Evolutionary conservation across 148 eudicot genomes (phyloP).

Genomic region (Amaranthus hypochondriacus): DNA sequence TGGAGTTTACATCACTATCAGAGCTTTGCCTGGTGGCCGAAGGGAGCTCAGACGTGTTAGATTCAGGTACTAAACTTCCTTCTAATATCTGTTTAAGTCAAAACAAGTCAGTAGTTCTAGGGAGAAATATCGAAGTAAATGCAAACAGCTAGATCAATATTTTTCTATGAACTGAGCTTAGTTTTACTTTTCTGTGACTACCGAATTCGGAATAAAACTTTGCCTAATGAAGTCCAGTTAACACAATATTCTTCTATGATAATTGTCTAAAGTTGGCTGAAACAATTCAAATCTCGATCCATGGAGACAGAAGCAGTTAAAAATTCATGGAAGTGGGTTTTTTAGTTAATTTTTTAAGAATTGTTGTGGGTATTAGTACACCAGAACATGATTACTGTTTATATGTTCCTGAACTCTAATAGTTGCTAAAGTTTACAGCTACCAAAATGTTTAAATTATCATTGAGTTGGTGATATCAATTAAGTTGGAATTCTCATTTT

Average conservation of each 20-base stretch:
- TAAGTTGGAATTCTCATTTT: slow-evolving; percentile 5
- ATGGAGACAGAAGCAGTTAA: too few species aligned
- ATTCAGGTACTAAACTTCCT: slow-evolving; percentile 59
- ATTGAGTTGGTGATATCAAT: not conserved
- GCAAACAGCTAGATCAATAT: not conserved
- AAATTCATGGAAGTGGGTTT: too few species aligned
- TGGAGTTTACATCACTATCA: slow-evolving; percentile 90
- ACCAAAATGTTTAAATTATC: not conserved
- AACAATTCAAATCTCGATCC: not conserved
- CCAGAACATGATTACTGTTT: not conserved
- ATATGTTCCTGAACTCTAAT: not conserved
- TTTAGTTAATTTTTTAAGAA: not conserved
- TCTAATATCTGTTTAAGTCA: not conserved
- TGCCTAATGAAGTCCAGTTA: not conserved
- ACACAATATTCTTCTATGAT: not conserved
- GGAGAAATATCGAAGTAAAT: not conserved
- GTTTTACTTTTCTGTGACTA: not conserved
- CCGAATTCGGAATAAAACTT: too few species aligned
- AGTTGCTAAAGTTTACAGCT: not conserved
- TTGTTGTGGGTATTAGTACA: not conserved
- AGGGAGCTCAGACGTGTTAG: slow-evolving; percentile 95
- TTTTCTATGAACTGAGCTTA: not conserved
- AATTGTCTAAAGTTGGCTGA: not conserved
- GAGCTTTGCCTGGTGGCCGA: slow-evolving; percentile 78
- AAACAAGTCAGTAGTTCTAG: not conserved